phyloP scores from a whole-genome alignment of 2,329 filamentous ascomycete species.

The Phialophora verrucosa region DNA sequence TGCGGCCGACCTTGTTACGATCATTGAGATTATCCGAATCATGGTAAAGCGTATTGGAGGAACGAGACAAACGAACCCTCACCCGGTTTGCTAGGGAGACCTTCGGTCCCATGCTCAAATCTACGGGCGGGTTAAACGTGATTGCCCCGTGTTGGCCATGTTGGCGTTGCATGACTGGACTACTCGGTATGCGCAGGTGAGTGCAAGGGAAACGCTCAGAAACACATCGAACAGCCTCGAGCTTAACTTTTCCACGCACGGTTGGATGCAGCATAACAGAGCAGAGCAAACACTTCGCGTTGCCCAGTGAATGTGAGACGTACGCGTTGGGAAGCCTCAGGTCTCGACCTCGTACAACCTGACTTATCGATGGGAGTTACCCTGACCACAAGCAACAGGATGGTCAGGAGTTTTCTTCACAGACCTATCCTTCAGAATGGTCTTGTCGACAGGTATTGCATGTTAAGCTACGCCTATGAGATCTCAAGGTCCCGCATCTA shows the following conservation, averaged over 20 bases:
- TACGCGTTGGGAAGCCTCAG: not conserved
- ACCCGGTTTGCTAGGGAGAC: not conserved
- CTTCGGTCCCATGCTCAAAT: not conserved
- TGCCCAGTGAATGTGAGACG: not conserved
- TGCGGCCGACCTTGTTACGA: conserved; percentile 1
- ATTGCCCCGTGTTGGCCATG: not conserved
- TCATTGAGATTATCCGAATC: not conserved
- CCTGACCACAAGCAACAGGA: not conserved
- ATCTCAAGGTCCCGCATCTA: not conserved
- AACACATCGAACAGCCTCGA: not conserved
- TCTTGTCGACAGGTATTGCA: not conserved
- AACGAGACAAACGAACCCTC: not conserved
- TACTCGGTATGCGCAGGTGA: not conserved
- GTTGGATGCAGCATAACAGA: not conserved
- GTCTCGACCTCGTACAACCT: not conserved
- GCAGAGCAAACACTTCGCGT: not conserved
- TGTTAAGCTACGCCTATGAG: not conserved
- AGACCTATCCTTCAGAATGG: not conserved
- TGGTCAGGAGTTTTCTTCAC: not conserved
- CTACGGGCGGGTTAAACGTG: not conserved
- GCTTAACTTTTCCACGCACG: not conserved
- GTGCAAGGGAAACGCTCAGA: not conserved
- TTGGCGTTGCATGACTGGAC: not conserved
- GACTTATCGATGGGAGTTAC: not conserved
- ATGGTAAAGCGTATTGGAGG: not conserved